Base-by-base conservation (phyloP, 1,284 basidiomycete species). In the Pyrrhoderma noxium region DNA sequence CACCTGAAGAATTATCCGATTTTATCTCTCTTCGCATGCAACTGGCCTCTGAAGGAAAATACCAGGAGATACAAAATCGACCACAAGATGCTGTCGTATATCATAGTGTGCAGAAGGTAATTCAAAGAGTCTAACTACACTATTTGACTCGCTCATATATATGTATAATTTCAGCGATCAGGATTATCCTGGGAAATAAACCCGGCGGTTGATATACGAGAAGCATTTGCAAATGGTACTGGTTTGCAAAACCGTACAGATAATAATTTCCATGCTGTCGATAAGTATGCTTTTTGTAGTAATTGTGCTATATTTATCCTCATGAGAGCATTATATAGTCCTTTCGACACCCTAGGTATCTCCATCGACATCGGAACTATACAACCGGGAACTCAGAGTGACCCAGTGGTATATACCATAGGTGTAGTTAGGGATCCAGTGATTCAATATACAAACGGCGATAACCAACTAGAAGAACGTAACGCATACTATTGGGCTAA, bases 401-500 rank as follows among this genome's bases (percentile, higher is more conserved):
- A 31, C 9, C 45, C 43, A 2, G 34, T 47, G 2, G 47, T 51
- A 4, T 47, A 27, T 47, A 31, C 45, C n/a, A 18, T 51, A 3
- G 50, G 50, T 18, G 42, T 51, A 13, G 19, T 47, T 3, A 45
- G 50, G 2, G 27, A 45, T 25, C 50, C 50, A 4, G 42, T 38
- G 8, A 40, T 51, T 16, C 47, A 51, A 31, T 51, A 8, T 14
- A 47, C 31, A 14, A 47, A 43, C 22, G 3, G n/a, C 14, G 57
- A 51, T 7, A 56, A 52, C 11, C 42, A 19, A 8, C 37, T 56
- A 3, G 58, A 68, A 35, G 53, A 59, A 22, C 60, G 69, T 11
- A 55, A 58, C 13, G 52, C 64, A 1, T 70, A 68, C 54, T 72
- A 62, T 52, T 61, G 57, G 59, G 61, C 61, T 5, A 13, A 59